phyloP scores from a whole-genome alignment of 306 rosid genomes.

The Pterocarpus santalinus region DNA sequence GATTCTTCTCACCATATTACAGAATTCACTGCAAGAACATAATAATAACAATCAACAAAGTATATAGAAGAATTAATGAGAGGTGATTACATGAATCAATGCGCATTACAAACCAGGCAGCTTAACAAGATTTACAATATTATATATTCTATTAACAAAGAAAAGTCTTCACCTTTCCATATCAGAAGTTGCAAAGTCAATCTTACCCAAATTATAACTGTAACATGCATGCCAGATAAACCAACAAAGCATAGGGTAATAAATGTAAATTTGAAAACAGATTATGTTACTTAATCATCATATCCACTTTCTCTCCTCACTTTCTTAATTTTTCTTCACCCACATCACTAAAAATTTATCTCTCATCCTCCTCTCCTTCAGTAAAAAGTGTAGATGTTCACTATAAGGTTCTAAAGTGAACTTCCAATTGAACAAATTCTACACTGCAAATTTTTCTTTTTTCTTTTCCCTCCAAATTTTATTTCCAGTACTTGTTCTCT shows the following conservation, averaged over 20 bases:
- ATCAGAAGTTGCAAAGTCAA: background rate
- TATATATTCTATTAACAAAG: conserved; percentile 49
- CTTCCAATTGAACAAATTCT: background rate
- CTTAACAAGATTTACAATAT: too few relatives aligned
- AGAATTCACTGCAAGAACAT: conserved; percentile 76
- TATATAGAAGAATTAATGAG: background rate
- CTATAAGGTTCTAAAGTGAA: conserved; percentile 9
- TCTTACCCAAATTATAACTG: background rate
- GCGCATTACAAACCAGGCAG: too few relatives aligned
- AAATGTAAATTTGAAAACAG: too few relatives aligned
- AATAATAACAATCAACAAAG: background rate
- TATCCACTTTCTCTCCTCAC: conserved; percentile 8
- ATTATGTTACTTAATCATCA: background rate
- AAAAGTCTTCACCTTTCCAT: conserved; percentile 24
- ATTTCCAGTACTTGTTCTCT: too few relatives aligned
- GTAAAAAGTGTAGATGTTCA: background rate
- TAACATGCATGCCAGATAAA: background rate
- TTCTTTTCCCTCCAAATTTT: too few relatives aligned
- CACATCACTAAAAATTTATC: background rate
- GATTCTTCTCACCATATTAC: conserved; percentile 87
- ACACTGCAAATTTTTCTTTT: background rate
- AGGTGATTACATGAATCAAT: background rate
- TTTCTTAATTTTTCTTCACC: background rate
- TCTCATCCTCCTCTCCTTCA: background rate
- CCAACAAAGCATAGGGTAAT: background rate